A percentile compares a stretch with the other conserved stretches of the same genome.
These are phyloP conservation scores for Coemansia sp. DNA, from an alignment of 192 early-diverging fungal species.

Conservation along the genomic window DNA sequence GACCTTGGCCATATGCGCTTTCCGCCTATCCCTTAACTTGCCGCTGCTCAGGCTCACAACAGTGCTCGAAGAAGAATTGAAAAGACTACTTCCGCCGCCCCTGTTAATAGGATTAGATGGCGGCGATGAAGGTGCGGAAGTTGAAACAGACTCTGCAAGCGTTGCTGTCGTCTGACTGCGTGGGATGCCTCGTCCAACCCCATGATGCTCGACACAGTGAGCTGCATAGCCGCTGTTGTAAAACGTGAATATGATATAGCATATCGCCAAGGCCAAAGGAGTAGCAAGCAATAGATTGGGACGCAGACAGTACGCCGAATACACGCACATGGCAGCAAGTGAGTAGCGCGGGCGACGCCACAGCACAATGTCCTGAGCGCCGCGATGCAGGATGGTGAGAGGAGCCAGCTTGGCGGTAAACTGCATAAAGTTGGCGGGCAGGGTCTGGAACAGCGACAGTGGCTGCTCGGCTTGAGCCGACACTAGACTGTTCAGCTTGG, in stretches of 20 bases:
- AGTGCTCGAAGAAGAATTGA: no score
- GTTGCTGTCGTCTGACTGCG: neutral
- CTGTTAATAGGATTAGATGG: no score
- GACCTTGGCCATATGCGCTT: no score
- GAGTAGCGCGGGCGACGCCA: conserved; percentile 39
- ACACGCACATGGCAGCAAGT: conserved; percentile 35
- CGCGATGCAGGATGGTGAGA: conserved; percentile 22
- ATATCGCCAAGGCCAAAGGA: conserved; percentile 38
- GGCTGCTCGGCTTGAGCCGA: conserved; percentile 46
- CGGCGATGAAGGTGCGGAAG: no score
- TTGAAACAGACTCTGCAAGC: neutral
- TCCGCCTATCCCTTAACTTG: no score
- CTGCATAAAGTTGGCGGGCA: conserved; percentile 52
- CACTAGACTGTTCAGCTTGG: conserved; percentile 27
- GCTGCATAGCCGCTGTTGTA: conserved; percentile 25
- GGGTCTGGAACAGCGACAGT: conserved; percentile 47
- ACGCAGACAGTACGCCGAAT: conserved; percentile 39
- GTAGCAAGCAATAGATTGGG: conserved; percentile 42
- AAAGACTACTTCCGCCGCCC: no score
- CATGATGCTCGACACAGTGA: neutral
- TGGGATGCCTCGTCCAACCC: neutral
- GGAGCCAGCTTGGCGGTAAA: conserved; percentile 50
- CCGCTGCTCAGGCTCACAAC: no score
- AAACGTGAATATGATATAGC: conserved; percentile 38
- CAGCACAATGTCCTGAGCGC: conserved; percentile 26